Base-by-base conservation (phyloP, 73 alveolate species). In the Diophrys appendiculata region DNA sequence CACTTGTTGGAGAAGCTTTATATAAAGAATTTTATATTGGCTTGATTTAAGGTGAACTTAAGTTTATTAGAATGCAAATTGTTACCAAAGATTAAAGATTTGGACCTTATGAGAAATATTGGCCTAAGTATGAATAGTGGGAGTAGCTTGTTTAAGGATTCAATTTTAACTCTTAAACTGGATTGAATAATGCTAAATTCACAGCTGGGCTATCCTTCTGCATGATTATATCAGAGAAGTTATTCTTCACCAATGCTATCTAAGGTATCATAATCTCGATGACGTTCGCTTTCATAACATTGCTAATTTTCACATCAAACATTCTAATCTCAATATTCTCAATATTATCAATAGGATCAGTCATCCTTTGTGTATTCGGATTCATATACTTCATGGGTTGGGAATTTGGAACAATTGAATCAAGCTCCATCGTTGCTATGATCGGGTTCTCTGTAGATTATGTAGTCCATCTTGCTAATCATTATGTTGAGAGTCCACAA, bases 381-480 rank as follows among this genome's bases (percentile, higher is more conserved):
- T 14, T 79, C 52, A 79, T 79, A n/a, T n/a, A 32, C 23, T 52
- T 34, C 29, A 79, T 69, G 25, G 82, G 81, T 14, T 79, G 81
- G 88, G 33, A 69, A 29, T 28, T 79, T 27, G 88, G 88, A 8
- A 28, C 68, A 11, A n/a, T 76, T 1, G 88, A 79, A 29, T 68
- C 82, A 23, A 0, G 52, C 3, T 33, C 88, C 22, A 52, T 70
- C 53, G 88, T 33, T 13, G 25, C 68, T 54, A 68, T 79, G 23
- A 67, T 79, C 23, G 88, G 88, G 18, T 79, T 79, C 68, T 34
- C 76, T 29, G 88, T 79, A 5, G 88, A 79, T 55, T 79, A 79
- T 52, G 43, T 70, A 29, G 88, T 79, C 32, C 88, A 79, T 52
- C 34, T 79, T 13, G 74, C 76, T 14, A 11, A 22, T 25, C 72